These are phyloP conservation scores for Aureobasidium subglaciale DNA, from an alignment of 2,329 filamentous ascomycete species.

Conservation along the genomic window DNA sequence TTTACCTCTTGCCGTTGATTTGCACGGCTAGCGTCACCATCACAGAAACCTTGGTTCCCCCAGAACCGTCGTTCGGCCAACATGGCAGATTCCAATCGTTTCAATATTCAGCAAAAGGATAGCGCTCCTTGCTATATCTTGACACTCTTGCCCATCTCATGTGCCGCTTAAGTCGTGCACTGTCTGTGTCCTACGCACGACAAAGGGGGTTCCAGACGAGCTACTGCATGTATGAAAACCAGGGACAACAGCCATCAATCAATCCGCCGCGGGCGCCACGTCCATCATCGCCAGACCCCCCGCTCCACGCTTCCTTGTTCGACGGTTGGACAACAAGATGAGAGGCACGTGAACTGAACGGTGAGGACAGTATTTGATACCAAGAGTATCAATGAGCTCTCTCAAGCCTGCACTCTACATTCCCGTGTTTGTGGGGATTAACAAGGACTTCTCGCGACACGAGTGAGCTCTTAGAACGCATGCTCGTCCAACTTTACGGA, in stretches of 20 bases:
- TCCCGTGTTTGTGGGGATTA: background rate
- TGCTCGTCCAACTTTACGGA: background rate
- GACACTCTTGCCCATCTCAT: background rate
- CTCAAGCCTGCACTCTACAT: background rate
- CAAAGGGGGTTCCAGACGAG: background rate
- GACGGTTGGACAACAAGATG: conserved; percentile 8
- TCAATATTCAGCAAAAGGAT: background rate
- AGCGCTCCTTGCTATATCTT: background rate
- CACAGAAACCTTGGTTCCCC: conserved; percentile 1
- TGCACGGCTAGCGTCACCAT: background rate
- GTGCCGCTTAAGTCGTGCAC: background rate
- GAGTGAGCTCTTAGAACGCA: background rate
- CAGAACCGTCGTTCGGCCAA: background rate
- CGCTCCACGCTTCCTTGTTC: conserved; percentile 11
- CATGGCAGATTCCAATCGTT: background rate
- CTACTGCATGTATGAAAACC: background rate
- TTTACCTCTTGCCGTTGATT: conserved; percentile 10
- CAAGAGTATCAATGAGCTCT: background rate
- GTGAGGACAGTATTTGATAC: background rate
- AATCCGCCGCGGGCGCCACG: conserved; percentile 9
- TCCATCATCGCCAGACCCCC: conserved; percentile 6
- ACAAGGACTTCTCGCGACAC: background rate
- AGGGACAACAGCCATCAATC: conserved; percentile 1
- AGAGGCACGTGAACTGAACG: conserved; percentile 9
- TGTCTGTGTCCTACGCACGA: background rate